Conservation (phyloP, 306 rosid genomes). For the Cicer bijugum region DNA sequence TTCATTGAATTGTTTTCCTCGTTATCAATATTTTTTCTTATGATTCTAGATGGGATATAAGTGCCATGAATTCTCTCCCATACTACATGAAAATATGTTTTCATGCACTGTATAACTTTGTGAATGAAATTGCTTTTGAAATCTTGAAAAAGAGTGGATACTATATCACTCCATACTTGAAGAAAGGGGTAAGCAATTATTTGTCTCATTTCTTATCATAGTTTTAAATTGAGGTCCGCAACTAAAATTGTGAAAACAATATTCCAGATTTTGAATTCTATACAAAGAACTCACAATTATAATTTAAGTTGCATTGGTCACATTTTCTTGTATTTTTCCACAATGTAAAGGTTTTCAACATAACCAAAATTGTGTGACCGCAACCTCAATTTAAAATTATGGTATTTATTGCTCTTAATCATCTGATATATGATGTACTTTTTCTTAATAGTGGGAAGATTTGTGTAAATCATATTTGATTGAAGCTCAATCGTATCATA, state of each 20-base stretch:
- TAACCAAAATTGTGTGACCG: too few relatives aligned
- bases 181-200: not conserved
- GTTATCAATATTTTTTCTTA: not conserved
- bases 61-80: not conserved
- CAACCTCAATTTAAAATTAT: too few relatives aligned
- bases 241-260: fast-evolving
- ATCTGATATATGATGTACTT: not conserved
- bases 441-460: conserved; percentile 27
- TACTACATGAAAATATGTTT: conserved; percentile 30
- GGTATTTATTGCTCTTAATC: not conserved
- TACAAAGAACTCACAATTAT: too few relatives aligned
- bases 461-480: not conserved
- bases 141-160: not conserved
- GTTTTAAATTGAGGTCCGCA: too few relatives aligned
- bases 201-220: not conserved
- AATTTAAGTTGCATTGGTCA: too few relatives aligned
- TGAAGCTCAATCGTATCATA: conserved; percentile 39
- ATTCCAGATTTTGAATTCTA: too few relatives aligned
- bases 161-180: not conserved
- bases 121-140: not conserved
- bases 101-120: not conserved
- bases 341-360: too few relatives aligned
- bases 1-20: not conserved
- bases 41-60: conserved; percentile 18
- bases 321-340: too few relatives aligned